A percentile compares a stretch with the other conserved stretches of the same genome.
Conservation (phyloP, 768 basidiomycete species). For the Candolleomyces efflorescens region DNA sequence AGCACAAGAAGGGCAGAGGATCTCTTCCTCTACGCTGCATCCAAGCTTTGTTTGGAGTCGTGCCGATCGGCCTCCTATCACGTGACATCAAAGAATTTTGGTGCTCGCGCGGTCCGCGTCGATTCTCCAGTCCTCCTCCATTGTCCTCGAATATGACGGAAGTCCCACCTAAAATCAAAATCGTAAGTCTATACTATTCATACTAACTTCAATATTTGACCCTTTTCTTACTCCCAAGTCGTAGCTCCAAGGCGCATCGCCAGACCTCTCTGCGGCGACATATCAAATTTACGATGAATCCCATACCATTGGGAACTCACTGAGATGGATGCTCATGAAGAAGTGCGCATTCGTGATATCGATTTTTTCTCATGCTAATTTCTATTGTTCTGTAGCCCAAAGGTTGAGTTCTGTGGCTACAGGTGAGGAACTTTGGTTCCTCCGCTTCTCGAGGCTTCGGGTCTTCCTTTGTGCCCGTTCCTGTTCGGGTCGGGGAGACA, state of each 20-base stretch:
- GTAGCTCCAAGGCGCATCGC: constrained; percentile 79
- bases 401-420: constrained; percentile 98
- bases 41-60: background rate
- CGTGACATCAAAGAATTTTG: background rate
- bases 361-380: background rate
- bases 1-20: background rate
- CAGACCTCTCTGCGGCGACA: constrained; percentile 84
- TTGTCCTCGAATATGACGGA: constrained; percentile 27
- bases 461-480: background rate
- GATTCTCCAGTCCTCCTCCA: background rate
- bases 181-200: constrained; percentile 23
- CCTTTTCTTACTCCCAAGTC: constrained; percentile 17
- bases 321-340: constrained; percentile 99
- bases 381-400: constrained; percentile 54
- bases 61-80: background rate
- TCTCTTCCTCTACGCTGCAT: background rate
- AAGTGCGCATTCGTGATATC: constrained; percentile 56
- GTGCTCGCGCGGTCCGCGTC: background rate
- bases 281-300: constrained; percentile 92
- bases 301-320: constrained; percentile 92
- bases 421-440: constrained; percentile 42
- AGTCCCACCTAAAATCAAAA: constrained; percentile 36
- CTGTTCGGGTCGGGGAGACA: background rate
- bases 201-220: constrained; percentile 8
- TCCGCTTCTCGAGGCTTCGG: background rate